Evolutionary conservation across 2,329 filamentous ascomycete species (phyloP), one percentile per base, ranked within the genome.

Genomic region (Beauveria brongniartii): DNA sequence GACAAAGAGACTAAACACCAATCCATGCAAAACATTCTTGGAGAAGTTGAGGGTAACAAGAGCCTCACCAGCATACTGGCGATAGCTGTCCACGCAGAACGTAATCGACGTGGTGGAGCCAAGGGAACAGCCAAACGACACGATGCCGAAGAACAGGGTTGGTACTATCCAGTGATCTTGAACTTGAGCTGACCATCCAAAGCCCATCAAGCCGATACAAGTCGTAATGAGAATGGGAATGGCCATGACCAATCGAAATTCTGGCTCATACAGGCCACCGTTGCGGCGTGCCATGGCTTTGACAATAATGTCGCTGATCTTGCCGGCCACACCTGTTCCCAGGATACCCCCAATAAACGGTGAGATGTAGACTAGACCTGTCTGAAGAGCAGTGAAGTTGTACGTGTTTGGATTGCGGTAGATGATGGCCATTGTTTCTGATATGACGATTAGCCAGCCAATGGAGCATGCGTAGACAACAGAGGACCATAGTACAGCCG

Each of bases 391-490:
- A 26, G 82, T 86, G 71, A 97, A 97, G 66, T 92, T 84, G 76
- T 97, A 97, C 0, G 79, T 80, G 0, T 82, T 77, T 0, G 79
- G 77, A 59, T 85, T 79, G 43, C 89, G 84, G 72, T 91, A 97
- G 63, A 97, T 89, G 62, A 88, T 80, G 0, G 91, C 83, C 3
- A 97, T 85, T 0, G 89, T 89, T 73, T 97, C 92, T 0, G 92
- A 96, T 1, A 97, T 83, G 48, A 97, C 92, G 65, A 97, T 97
- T 30, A 97, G 81, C 94, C 93, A 97, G 43, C 93, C 93, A 7
- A 97, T 84, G 0, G 92, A 94, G 67, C 94, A 87, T 0, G 92
- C 80, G 71, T 97, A 97, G 4, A 96, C 85, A 0, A 89, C 79
- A 0, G 91, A 79, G 6, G 90, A 93, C 93, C 92, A 97, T 9